phyloP scores from a whole-genome alignment of 257 asterid species.

The Plantago elongata region DNA sequence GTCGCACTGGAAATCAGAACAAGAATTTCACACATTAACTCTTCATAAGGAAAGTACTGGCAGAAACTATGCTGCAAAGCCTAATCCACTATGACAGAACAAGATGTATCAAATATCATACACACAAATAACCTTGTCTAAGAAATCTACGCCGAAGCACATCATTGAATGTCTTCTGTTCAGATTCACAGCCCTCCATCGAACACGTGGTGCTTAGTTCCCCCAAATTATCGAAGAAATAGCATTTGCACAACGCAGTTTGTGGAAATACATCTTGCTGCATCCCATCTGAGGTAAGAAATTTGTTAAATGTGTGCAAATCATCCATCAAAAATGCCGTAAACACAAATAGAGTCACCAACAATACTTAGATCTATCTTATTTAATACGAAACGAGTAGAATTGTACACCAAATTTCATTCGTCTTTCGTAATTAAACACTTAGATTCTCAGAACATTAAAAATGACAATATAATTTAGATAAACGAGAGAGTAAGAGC shows the following conservation, averaged over 20 bases:
- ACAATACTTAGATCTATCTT: neutral
- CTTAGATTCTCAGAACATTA: no score
- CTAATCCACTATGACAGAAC: neutral
- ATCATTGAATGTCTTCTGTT: conserved; percentile 42
- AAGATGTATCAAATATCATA: conserved; percentile 1
- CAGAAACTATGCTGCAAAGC: conserved; percentile 8
- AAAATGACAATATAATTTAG: neutral
- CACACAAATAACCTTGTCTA: conserved; percentile 62
- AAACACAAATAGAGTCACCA: neutral
- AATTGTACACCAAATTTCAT: neutral
- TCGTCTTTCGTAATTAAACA: neutral
- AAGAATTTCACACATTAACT: conserved; percentile 1
- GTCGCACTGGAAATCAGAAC: conserved; percentile 47
- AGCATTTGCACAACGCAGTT: conserved; percentile 76
- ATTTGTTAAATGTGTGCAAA: neutral
- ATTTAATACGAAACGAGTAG: neutral
- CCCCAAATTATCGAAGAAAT: conserved; percentile 77
- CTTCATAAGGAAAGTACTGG: neutral
- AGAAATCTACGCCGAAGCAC: conserved; percentile 82
- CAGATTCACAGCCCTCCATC: conserved; percentile 30
- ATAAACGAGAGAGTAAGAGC: conserved; percentile 8
- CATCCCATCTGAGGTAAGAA: conserved; percentile 49
- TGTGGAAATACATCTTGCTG: conserved; percentile 73
- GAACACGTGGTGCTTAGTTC: conserved; percentile 31
- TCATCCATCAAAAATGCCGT: conserved; percentile 5